These are phyloP conservation scores for Acephala macrosclerotiorum DNA, from an alignment of 2,329 filamentous ascomycete species.

Conservation along the genomic window DNA sequence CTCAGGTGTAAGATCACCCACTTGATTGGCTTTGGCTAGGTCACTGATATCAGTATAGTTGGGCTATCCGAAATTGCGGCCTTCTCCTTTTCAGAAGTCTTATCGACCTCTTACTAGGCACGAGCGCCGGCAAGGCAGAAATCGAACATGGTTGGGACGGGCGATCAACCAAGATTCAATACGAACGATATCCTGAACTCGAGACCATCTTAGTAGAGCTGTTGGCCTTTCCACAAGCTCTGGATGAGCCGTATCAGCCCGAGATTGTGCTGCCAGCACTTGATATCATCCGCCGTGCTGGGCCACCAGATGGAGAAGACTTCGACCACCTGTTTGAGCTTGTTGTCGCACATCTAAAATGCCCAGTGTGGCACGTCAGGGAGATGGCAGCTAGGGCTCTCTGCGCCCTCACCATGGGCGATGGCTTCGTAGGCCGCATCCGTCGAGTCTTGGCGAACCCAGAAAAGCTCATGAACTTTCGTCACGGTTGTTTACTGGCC, in stretches of 20 bases:
- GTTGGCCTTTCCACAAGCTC: conserved; percentile 41
- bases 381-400: conserved; percentile 81
- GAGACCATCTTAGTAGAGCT: conserved; percentile 69
- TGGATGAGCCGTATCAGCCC: conserved; percentile 50
- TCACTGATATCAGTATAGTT: conserved; percentile 55
- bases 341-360: conserved; percentile 70
- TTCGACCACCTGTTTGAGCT: conserved; percentile 62
- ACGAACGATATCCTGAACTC: conserved; percentile 72
- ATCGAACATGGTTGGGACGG: conserved; percentile 71
- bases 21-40: not conserved
- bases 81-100: conserved; percentile 87
- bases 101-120: conserved; percentile 80
- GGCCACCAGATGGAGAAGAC: conserved; percentile 65
- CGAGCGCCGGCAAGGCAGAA: conserved; percentile 71
- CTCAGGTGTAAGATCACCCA: conserved; percentile 68
- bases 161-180: conserved; percentile 70
- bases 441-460: conserved; percentile 42
- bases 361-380: conserved; percentile 79
- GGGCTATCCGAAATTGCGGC: conserved; percentile 95
- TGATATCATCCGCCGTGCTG: conserved; percentile 79
- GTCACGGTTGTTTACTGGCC: conserved; percentile 66
- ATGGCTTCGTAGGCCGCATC: conserved; percentile 54
- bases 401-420: conserved; percentile 65
- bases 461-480: conserved; percentile 54
- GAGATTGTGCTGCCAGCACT: conserved; percentile 84